Base-by-base conservation (phyloP, 345 rosid genomes). In the Mercurialis annua region DNA sequence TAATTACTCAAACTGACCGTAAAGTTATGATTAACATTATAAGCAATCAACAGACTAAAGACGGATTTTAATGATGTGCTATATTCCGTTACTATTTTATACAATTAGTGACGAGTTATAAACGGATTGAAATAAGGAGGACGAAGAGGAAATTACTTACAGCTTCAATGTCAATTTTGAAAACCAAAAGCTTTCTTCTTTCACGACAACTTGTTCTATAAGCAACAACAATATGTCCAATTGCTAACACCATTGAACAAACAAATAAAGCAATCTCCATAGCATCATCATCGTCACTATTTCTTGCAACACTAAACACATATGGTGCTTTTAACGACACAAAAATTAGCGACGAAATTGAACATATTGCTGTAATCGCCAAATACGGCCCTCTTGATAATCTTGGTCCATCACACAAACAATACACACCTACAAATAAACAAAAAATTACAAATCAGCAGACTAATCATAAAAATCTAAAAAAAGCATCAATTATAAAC, bases 101-200 rank as follows among this genome's bases (percentile, higher is more conserved):
- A n/a, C n/a, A n/a, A n/a, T n/a, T n/a, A n/a, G n/a, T n/a, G n/a
- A n/a, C n/a, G n/a, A n/a, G n/a, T n/a, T n/a, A n/a, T n/a, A n/a
- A 6, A 5, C 20, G 17, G 4, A 31, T 23, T 9, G 43, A 38
- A 15, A 5, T 27, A 30, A 24, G 27, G 10, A 20, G n/a, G n/a
- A n/a, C n/a, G n/a, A n/a, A n/a, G 57, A 56, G 50, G 59, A 68
- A 21, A 50, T n/a, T n/a, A 82, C 98, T 87, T 83, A 90, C 99
- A 26, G 97, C 90, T 91, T 94, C 99, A 23, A 89, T 90, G 81
- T 90, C 99, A 70, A 94, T 94, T 80, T 86, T 90, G 84, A 82
- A 94, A 23, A 94, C 97, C 50, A 89, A 82, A 44, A 94, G 96
- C 74, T 94, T 94, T 74, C 91, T 83, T 79, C 96, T 82, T 64